These are phyloP conservation scores for Rhizopogon rudus DNA, from an alignment of 768 basidiomycete genomes.

Conservation along the genomic window DNA sequence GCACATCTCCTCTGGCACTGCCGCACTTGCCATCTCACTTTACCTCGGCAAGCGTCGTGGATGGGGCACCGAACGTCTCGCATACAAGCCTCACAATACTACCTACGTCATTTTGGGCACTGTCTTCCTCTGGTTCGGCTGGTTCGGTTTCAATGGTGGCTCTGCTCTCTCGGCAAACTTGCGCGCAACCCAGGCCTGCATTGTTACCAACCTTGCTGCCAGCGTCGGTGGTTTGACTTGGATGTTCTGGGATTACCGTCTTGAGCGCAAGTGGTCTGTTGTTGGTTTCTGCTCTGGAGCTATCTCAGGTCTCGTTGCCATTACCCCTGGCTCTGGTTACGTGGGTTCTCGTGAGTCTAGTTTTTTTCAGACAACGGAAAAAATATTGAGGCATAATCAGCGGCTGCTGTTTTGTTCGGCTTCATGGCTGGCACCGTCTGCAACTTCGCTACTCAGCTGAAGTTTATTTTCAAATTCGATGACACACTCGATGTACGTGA, in stretches of 20 bases:
- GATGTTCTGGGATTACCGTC: constrained; percentile 94
- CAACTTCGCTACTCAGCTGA: constrained; percentile 96
- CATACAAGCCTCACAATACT: constrained; percentile 93
- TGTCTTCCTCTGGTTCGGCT: constrained; percentile 90
- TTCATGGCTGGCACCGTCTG: constrained; percentile 78
- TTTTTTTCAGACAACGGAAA: background rate
- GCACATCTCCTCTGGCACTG: constrained; percentile 91
- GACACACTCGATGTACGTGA: constrained; percentile 71
- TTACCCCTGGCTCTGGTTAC: constrained; percentile 80
- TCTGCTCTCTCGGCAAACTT: constrained; percentile 86
- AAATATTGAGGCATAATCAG: constrained; percentile 21
- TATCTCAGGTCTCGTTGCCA: constrained; percentile 85
- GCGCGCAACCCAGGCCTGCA: constrained; percentile 82
- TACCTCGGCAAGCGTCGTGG: constrained; percentile 90
- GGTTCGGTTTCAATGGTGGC: constrained; percentile 97
- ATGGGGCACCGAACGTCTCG: constrained; percentile 85
- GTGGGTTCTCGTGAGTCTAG: constrained; percentile 64
- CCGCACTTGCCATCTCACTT: constrained; percentile 85
- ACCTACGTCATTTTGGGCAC: constrained; percentile 94
- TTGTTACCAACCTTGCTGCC: constrained; percentile 91
- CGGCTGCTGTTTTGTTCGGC: constrained; percentile 84
- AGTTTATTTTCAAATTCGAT: constrained; percentile 73
- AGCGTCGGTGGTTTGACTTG: constrained; percentile 84
- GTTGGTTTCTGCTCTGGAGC: constrained; percentile 97
- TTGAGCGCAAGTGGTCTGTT: constrained; percentile 89